Base-by-base conservation (phyloP, 192 early-diverging fungal species). In the Gonapodya prolifera region DNA sequence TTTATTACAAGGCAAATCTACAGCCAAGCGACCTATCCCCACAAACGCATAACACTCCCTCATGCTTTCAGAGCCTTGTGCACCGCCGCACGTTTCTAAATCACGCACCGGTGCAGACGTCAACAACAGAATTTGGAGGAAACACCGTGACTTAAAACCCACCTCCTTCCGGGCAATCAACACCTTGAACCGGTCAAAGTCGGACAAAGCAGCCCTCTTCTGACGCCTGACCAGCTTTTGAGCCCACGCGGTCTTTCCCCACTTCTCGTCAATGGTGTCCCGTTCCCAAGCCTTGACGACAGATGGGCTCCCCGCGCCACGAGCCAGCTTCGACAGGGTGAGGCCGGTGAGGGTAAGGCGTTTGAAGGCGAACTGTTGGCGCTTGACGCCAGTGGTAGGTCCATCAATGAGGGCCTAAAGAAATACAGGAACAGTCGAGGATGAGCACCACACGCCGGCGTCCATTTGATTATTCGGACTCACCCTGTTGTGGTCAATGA, bases 131-230 rank as follows among this genome's bases (percentile, higher is more conserved):
- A n/a, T n/a, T n/a, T n/a, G n/a, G n/a, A n/a, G n/a, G n/a, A n/a
- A n/a, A n/a, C n/a, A n/a, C n/a, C n/a, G n/a, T n/a, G n/a, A n/a
- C n/a, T n/a, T n/a, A n/a, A n/a, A 70, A 81, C 89, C 81, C 85
- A 91, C 91, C 87, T 96, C 89, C 89, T 93, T 96, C 88, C 91
- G 92, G 84, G 96, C 91, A 85, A 95, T 87, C 89, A 91, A 88
- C 73, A 96, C 79, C 95, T 99, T 96, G 94, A 98, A 98, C 83
- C 98, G 91, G 86, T 98, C 96, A 87, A 98, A 97, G 88, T 99
- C 98, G 69, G 89, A 81, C 82, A 94, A 85, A 83, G 81, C 82
- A 79, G 93, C 88, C 82, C 96, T 93, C 83, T 83, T 83, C 76
- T 86, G 83, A 80, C 96, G 92, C 78, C 87, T 85, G 76, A 87